Evolutionary conservation across 768 basidiomycete genomes (phyloP), one percentile per base, ranked within the genome.

Genomic region (Psilocybe cyanescens): DNA sequence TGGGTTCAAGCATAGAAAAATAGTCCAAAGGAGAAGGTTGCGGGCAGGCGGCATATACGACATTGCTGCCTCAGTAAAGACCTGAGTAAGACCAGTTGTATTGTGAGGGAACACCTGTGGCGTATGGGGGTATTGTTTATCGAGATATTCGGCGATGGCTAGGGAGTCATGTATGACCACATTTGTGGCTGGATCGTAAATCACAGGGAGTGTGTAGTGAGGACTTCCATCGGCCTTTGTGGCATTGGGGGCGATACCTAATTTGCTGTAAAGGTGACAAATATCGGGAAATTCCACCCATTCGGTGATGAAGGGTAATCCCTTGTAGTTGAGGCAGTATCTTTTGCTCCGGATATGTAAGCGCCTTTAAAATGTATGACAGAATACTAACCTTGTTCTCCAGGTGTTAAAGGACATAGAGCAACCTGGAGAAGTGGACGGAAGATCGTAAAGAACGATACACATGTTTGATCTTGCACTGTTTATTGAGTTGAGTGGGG

Each of bases 221-320:
- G 63, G 67, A 17, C 35, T 48, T 14, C 76, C 76, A 44, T 76
- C 72, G 0, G 66, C 53, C n/a, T 65, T 66, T 12, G 19, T 52
- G 4, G 55, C 61, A 3, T 67, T 74, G 4, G 78, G 72, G 1
- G 58, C 50, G 0, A 74, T 73, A n/a, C 76, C 77, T 37, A 75
- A 61, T 56, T 71, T 69, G 46, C 67, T 70, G 63, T 65, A 63
- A 48, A 61, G 24, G 60, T 1, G 37, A 28, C 51, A 59, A 53
- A 85, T 76, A 55, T 83, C 77, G 1, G 78, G 76, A 57, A 70
- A 77, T 55, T 79, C 80, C 24, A 81, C 66, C 79, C 79, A 81
- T 50, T 73, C 69, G 3, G 81, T 81, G 62, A 71, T 74, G 68
- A 78, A 79, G 0, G 74, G 58, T 28, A 67, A 17, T 8, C 58